phyloP scores from a whole-genome alignment of 805 yeast genomes.

The Metschnikowia santaceciliae region DNA sequence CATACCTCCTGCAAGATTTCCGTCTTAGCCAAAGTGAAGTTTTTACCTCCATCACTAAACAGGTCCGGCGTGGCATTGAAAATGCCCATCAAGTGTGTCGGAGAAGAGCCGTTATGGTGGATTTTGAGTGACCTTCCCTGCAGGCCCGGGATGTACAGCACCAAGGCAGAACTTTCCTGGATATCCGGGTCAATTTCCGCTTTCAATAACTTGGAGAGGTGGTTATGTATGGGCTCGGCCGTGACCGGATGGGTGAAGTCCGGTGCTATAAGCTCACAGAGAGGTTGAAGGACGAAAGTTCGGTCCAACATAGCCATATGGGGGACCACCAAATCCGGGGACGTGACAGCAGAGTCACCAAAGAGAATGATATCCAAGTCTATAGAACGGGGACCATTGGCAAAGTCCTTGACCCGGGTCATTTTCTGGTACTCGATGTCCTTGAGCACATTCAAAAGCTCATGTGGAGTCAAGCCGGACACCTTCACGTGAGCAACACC shows the following conservation, averaged over 20 bases:
- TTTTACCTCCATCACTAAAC: constrained; percentile 82
- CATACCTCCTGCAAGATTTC: constrained; percentile 45
- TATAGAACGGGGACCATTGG: constrained; percentile 89
- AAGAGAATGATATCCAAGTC: constrained; percentile 85
- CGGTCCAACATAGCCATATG: constrained; percentile 87
- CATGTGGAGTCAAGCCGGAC: constrained; percentile 51
- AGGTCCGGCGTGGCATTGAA: constrained; percentile 92
- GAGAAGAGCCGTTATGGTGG: constrained; percentile 43
- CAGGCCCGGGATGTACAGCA: constrained; percentile 46
- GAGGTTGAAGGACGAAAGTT: constrained; percentile 84
- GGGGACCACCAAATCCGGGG: constrained; percentile 65
- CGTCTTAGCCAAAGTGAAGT: constrained; percentile 27
- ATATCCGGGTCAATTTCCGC: constrained; percentile 33
- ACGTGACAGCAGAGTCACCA: constrained; percentile 54
- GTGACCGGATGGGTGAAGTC: constrained; percentile 75
- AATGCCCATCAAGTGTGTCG: constrained; percentile 82
- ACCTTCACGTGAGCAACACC: constrained; percentile 77
- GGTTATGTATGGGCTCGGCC: constrained; percentile 73
- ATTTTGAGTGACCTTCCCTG: constrained; percentile 23
- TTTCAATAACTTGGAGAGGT: constrained; percentile 49
- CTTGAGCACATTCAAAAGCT: constrained; percentile 59
- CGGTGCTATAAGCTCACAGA: constrained; percentile 74
- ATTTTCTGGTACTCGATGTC: constrained; percentile 72
- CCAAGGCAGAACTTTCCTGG: constrained; percentile 49
- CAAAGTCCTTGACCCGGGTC: constrained; percentile 68